Base-by-base conservation (phyloP, 2,329 filamentous ascomycete genomes). In the Hypoxylon sp. region DNA sequence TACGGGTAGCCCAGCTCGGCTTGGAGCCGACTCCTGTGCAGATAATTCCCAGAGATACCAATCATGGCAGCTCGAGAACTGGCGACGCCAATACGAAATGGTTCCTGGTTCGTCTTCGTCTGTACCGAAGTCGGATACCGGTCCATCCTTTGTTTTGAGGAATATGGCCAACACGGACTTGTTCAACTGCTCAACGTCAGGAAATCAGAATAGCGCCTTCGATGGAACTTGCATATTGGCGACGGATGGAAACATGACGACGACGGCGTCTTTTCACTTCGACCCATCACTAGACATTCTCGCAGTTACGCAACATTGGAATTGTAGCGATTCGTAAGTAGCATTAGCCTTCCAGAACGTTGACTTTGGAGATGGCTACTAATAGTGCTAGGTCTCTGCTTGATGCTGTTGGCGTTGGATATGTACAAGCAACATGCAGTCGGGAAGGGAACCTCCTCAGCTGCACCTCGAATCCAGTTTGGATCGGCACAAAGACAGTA, bases 11-110 rank as follows among this genome's bases (percentile, higher is more conserved):
- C 53, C 65, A 8, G 66, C 69, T 18, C 64, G 54, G 5, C 22
- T 61, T 16, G 59, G 64, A 11, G 32, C 61, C 2, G 66, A 64
- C 9, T 50, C 73, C 2, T 76, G 76, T 56, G 52, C 68, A 1
- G 73, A 73, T 9, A 71, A 68, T 18, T 60, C 70, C 0, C 62
- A 71, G 42, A 62, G 57, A 11, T 76, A 76, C 55, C 74, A 77
- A 46, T 77, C 77, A 6, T 78, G 77, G 77, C 71, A 74, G 60
- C 61, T 78, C 1, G 71, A 76, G 38, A 59, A 74, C 0, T 78
- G 77, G 77, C 56, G 28, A 2, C 73, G 77, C 6, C 58, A 70
- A 9, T 77, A 74, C 48, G 68, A 70, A 24, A 56, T 75, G 55
- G 54, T 65, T 2, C 75, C 75, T 0, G 75, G 72, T 1, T 67